Conservation (phyloP, 345 rosid genomes). For the Dimocarpus longan region DNA sequence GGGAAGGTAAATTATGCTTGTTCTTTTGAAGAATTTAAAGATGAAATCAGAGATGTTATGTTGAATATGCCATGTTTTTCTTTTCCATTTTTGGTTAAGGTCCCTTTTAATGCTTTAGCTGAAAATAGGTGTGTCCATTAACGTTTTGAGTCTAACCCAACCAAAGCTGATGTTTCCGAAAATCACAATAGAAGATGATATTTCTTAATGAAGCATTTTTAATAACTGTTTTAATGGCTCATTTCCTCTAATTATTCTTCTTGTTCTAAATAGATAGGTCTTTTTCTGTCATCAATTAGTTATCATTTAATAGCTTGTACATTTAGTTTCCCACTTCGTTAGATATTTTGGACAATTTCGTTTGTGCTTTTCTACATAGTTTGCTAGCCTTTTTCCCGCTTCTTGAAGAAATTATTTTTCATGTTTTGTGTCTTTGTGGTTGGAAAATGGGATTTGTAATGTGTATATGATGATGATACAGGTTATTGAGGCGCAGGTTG, state of each 20-base stretch:
- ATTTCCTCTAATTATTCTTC: not conserved
- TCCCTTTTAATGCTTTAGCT: not conserved
- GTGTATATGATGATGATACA: slow-evolving; percentile 35
- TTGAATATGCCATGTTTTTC: not conserved
- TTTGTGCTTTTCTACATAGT: not conserved
- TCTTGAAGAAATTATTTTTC: not conserved
- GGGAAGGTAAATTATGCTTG: slow-evolving; percentile 66
- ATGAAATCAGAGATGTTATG: not conserved
- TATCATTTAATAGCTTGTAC: not conserved
- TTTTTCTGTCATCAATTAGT: not conserved
- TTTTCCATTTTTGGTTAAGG: not conserved
- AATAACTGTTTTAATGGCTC: not conserved
- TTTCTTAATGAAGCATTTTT: not conserved
- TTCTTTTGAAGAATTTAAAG: not conserved
- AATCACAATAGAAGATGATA: not conserved
- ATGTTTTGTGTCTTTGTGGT: not conserved
- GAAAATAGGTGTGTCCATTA: too few species aligned
- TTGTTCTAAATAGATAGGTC: not conserved
- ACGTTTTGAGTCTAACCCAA: not conserved
- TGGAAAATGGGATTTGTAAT: slow-evolving; percentile 5
- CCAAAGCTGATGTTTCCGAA: not conserved
- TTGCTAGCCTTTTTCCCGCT: not conserved
- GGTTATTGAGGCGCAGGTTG: slow-evolving; percentile 95
- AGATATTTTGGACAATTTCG: not conserved
- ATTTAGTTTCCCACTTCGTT: not conserved